Percentiles rank a stretch among this genome's conserved stretches.
These are phyloP conservation scores for Pluteus cervinus DNA, from an alignment of 768 basidiomycete species.

Conservation along the genomic window DNA sequence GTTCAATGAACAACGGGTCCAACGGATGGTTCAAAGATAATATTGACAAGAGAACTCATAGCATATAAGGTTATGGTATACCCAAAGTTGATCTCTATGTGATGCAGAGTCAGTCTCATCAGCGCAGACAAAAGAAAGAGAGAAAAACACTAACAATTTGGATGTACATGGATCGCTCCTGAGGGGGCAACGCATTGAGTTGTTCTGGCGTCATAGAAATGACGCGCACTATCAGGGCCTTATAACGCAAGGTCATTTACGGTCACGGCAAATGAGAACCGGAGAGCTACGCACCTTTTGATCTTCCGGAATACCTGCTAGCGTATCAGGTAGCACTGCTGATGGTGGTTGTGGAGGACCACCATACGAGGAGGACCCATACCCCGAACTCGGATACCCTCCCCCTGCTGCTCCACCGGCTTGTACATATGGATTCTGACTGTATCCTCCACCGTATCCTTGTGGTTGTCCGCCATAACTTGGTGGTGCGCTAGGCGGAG, in stretches of 20 bases:
- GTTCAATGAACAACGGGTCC: no score
- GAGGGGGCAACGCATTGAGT: constrained; percentile 65
- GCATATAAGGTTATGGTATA: no score
- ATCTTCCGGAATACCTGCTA: constrained; percentile 60
- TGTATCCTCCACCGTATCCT: background rate
- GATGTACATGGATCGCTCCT: constrained; percentile 71
- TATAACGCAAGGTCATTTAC: constrained; percentile 10
- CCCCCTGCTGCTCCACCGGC: constrained; percentile 11
- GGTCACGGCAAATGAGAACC: constrained; percentile 8
- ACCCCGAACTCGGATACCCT: constrained; percentile 4
- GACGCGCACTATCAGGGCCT: constrained; percentile 76
- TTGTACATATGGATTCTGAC: constrained; percentile 4
- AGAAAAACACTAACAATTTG: constrained; percentile 59
- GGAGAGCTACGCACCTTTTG: constrained; percentile 46
- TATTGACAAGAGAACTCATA: no score
- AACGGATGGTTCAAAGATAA: no score
- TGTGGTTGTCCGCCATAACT: constrained; percentile 3
- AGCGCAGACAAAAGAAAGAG: constrained; percentile 2
- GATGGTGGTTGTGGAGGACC: constrained; percentile 20
- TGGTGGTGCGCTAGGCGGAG: background rate
- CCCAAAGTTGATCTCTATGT: no score
- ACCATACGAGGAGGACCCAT: constrained; percentile 15
- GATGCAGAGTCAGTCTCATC: no score
- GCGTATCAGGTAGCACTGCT: constrained; percentile 38
- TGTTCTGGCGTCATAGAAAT: constrained; percentile 82